Conservation (phyloP, 208 protist species). For the Leishmania arabica region DNA sequence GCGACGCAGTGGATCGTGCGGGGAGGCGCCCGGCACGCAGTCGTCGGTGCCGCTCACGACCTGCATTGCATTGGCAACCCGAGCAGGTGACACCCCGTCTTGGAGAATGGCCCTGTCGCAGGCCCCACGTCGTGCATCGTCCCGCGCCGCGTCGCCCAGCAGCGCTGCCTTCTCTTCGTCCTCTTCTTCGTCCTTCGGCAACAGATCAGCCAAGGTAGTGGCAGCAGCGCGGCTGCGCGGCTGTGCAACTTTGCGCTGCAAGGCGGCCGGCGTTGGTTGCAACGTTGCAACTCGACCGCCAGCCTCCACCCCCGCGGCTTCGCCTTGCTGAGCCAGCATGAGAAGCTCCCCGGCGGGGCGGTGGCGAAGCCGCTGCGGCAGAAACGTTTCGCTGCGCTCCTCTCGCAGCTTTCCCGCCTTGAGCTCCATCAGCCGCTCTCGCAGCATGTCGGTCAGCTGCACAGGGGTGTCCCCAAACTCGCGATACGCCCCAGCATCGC, state of each 20-base stretch:
- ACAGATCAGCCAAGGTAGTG: slow-evolving; percentile 53
- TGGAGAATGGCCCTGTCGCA: slow-evolving; percentile 19
- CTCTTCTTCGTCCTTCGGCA: slow-evolving; percentile 5
- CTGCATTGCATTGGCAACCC: slow-evolving; percentile 13
- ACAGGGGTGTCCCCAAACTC: slow-evolving; percentile 83
- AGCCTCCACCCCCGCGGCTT: not conserved
- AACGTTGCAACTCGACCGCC: not conserved
- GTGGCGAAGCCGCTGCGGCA: slow-evolving; percentile 61
- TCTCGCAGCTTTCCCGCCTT: slow-evolving; percentile 75
- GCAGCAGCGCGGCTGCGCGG: not conserved
- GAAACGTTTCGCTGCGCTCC: slow-evolving; percentile 79
- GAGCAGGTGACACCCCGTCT: slow-evolving; percentile 25
- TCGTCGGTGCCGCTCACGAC: slow-evolving; percentile 12
- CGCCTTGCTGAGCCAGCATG: slow-evolving; percentile 9
- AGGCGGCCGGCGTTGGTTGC: not conserved
- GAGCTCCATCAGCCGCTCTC: slow-evolving; percentile 87
- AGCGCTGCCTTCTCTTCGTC: not conserved
- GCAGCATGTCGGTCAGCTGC: slow-evolving; percentile 89
- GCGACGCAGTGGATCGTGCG: slow-evolving; percentile 26
- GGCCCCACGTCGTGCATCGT: not conserved
- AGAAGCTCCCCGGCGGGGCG: slow-evolving; percentile 37
- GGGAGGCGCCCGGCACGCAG: slow-evolving; percentile 29
- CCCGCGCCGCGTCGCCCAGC: not conserved
- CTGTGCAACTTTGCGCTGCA: not conserved
- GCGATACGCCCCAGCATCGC: slow-evolving; percentile 22